These are phyloP conservation scores for Moesziomyces antarcticus DNA, from an alignment of 1,284 basidiomycete genomes.

Conservation along the genomic window DNA sequence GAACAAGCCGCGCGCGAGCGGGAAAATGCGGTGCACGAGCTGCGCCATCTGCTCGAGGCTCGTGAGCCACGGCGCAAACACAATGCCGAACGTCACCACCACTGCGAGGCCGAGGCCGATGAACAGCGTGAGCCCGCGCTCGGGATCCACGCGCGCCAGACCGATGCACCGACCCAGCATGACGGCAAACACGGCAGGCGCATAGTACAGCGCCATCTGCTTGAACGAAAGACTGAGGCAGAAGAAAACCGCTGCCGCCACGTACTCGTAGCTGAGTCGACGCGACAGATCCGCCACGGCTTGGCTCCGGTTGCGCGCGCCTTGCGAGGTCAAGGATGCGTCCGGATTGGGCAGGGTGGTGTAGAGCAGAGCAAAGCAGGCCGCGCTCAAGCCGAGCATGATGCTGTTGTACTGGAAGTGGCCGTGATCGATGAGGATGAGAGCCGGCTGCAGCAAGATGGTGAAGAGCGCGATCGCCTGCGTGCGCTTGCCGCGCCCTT, in stretches of 20 bases:
- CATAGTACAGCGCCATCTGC: conserved; percentile 94
- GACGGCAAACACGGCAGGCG: conserved; percentile 74
- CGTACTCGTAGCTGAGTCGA: conserved; percentile 69
- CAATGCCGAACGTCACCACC: conserved; percentile 73
- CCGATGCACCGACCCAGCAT: conserved; percentile 73
- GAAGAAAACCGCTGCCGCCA: conserved; percentile 82
- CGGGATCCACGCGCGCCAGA: conserved; percentile 79
- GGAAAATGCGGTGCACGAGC: conserved; percentile 85
- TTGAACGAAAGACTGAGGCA: conserved; percentile 88
- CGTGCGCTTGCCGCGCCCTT: conserved; percentile 59
- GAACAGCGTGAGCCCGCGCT: conserved; percentile 75
- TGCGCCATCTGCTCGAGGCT: conserved; percentile 72
- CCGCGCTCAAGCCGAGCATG: conserved; percentile 64
- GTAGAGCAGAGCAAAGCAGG: conserved; percentile 58
- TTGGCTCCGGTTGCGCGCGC: conserved; percentile 12
- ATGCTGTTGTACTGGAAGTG: conserved; percentile 78
- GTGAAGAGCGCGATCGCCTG: conserved; percentile 67
- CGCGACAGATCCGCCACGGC: conserved; percentile 57
- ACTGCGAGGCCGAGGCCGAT: conserved; percentile 74
- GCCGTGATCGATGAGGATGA: conserved; percentile 87
- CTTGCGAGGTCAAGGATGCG: conserved; percentile 4
- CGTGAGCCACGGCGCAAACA: conserved; percentile 82
- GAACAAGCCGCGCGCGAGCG: conserved; percentile 87
- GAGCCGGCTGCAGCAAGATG: conserved; percentile 82
- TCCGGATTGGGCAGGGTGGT: conserved; percentile 61